These are phyloP conservation scores for Canariomyces notabilis DNA, from an alignment of 2,329 filamentous ascomycete species.

Conservation along the genomic window DNA sequence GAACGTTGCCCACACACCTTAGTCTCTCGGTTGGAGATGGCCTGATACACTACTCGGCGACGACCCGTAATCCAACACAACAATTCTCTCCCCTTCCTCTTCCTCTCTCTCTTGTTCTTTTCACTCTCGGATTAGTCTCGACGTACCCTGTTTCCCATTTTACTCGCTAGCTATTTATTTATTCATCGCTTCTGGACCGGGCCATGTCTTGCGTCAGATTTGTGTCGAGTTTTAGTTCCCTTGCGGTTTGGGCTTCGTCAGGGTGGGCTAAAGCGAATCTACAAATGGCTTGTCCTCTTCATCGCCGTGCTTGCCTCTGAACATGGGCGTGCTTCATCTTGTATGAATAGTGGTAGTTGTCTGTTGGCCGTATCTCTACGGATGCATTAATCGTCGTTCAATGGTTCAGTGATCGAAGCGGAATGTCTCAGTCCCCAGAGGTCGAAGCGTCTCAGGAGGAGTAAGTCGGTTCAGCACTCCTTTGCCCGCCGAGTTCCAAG, in stretches of 20 bases:
- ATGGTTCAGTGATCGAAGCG: no score
- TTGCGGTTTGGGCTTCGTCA: constrained; percentile 1
- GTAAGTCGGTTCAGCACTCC: no score
- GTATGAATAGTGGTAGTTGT: no score
- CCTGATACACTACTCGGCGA: constrained; percentile 15
- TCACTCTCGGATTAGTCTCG: constrained; percentile 20
- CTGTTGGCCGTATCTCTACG: no score
- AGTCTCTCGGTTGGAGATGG: constrained; percentile 12
- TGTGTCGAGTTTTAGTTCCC: constrained; percentile 5
- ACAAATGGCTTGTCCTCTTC: not conserved
- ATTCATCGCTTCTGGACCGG: constrained; percentile 17
- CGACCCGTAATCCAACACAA: constrained; percentile 16
- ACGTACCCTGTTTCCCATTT: constrained; percentile 18
- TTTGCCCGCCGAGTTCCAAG: no score
- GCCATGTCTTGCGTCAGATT: constrained; percentile 5
- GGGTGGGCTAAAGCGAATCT: constrained; percentile 1
- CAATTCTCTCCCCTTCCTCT: constrained; percentile 10
- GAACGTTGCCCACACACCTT: constrained; percentile 5
- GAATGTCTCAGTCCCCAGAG: no score
- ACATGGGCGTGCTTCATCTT: no score
- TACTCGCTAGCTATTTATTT: constrained; percentile 23
- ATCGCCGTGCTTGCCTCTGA: not conserved
- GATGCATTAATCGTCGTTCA: no score
- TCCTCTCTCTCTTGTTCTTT: constrained; percentile 16
- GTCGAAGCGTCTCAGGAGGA: no score